Percentiles rank a stretch among this genome's conserved stretches.
phyloP scores from a whole-genome alignment of 129 eudicot species.

The Artemisia annua region DNA sequence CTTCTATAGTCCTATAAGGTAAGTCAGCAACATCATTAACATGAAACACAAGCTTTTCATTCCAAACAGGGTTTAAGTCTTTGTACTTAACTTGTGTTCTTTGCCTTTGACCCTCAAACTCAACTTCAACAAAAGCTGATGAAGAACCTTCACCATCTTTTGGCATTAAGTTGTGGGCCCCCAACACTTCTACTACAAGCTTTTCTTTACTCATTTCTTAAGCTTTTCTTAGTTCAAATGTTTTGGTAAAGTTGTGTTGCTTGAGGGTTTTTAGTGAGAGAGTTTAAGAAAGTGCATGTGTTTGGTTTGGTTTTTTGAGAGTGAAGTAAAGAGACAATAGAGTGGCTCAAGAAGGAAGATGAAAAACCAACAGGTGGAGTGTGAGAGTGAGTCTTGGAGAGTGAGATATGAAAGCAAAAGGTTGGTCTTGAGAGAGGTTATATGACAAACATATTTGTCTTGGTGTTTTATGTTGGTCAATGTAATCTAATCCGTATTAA shows the following conservation, averaged over 20 bases:
- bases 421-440: not conserved
- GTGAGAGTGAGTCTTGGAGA: not conserved
- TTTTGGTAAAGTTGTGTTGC: not conserved
- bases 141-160: constrained; percentile 98
- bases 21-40: constrained; percentile 77
- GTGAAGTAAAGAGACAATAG: constrained; percentile 24
- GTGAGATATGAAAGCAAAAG: not conserved
- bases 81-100: constrained; percentile 69
- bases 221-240: constrained; percentile 9
- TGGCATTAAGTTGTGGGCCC: constrained; percentile 91
- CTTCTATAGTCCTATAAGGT: constrained; percentile 81
- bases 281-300: constrained; percentile 9
- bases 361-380: constrained; percentile 6
- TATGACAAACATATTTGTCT: constrained; percentile 10
- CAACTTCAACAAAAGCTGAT: constrained; percentile 88
- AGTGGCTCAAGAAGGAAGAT: constrained; percentile 34
- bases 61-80: constrained; percentile 88
- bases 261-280: not conserved
- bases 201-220: constrained; percentile 56
- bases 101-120: constrained; percentile 77
- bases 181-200: constrained; percentile 94
- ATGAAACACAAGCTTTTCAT: constrained; percentile 82
- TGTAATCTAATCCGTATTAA: no score
- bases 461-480: no score
- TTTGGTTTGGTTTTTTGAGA: not conserved